Base-by-base conservation (phyloP, 2,329 filamentous ascomycete genomes). In the Aspergillus sp. region DNA sequence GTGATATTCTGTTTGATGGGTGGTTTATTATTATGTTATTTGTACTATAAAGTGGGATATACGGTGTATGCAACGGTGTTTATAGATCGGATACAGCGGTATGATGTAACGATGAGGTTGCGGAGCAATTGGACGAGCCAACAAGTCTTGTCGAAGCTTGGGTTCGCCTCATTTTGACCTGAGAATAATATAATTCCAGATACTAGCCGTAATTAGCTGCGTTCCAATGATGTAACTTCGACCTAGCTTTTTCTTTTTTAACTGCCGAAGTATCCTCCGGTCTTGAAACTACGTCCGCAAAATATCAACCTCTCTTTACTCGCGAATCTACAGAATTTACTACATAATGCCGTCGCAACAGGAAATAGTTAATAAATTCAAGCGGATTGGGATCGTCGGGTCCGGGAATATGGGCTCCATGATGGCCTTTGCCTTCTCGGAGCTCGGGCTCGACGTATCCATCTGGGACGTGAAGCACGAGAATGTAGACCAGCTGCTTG, bases 401-500 rank as follows among this genome's bases (percentile, higher is more conserved):
- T 73, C 70, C 56, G 74, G 75, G 15, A 76, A 72, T 55, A 76
- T 77, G 74, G 74, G 75, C 47, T 75, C 74, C 27, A 76, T 76
- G 72, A 76, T 77, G 74, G 66, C 72, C 54, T 72, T 76, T 58
- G 74, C 73, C 17, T 76, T 77, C 39, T 69, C 73, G 0, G 75
- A 77, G 41, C 57, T 74, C 4, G 73, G 74, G 0, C 66, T 75
- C 12, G 66, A 75, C 41, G 72, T 77, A 7, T 77, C 74, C 1
- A 63, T 76, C 3, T 77, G 74, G 73, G 74, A 77, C 52, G 67
- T 71, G 14, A 64, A 66, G 2, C 65, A 62, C 7, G 46, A 64
- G 1, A 77, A 77, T 46, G 63, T 77, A 3, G 71, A 76, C 27
- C 64, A 47, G 70, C 40, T 62, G 73, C 14, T 69, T 19, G 43